Percentiles rank a stretch among this genome's conserved stretches.
These are phyloP conservation scores for Chrysosporium keratinophilum DNA, from an alignment of 2,329 filamentous ascomycete species.

Conservation along the genomic window DNA sequence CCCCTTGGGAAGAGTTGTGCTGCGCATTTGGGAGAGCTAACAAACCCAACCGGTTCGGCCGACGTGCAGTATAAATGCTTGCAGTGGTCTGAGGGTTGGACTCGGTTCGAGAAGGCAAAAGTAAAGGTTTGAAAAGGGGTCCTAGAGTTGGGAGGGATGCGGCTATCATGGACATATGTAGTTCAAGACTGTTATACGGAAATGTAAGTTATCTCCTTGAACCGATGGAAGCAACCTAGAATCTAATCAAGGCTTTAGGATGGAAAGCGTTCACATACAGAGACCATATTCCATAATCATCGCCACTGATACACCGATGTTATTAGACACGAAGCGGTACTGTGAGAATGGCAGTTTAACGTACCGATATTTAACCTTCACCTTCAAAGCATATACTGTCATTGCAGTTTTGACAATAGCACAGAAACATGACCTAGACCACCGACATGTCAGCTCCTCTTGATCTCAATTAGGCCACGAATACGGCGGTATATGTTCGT, in stretches of 20 bases:
- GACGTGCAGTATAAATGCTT: background rate
- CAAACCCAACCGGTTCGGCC: background rate
- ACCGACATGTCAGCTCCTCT: background rate
- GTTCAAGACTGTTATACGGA: constrained; percentile 28
- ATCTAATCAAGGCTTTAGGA: background rate
- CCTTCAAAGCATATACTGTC: constrained; percentile 27
- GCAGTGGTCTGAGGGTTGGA: background rate
- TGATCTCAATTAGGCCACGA: background rate
- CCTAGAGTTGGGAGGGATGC: constrained; percentile 34
- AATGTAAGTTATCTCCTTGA: constrained; percentile 3
- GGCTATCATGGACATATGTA: constrained; percentile 34
- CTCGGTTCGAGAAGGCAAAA: constrained; percentile 3
- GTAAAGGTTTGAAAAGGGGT: constrained; percentile 25
- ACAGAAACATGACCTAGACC: constrained; percentile 30
- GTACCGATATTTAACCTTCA: constrained; percentile 29
- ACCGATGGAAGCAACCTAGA: background rate
- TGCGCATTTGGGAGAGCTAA: background rate
- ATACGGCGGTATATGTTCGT: background rate
- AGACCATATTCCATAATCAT: constrained; percentile 18
- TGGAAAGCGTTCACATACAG: constrained; percentile 14
- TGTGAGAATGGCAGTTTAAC: constrained; percentile 3
- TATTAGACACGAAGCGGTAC: constrained; percentile 1
- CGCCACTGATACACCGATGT: constrained; percentile 7
- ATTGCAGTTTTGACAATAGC: constrained; percentile 34
- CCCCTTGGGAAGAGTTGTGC: background rate